Conservation (phyloP, 2,329 filamentous ascomycete species). For the Balansia obtecta region DNA sequence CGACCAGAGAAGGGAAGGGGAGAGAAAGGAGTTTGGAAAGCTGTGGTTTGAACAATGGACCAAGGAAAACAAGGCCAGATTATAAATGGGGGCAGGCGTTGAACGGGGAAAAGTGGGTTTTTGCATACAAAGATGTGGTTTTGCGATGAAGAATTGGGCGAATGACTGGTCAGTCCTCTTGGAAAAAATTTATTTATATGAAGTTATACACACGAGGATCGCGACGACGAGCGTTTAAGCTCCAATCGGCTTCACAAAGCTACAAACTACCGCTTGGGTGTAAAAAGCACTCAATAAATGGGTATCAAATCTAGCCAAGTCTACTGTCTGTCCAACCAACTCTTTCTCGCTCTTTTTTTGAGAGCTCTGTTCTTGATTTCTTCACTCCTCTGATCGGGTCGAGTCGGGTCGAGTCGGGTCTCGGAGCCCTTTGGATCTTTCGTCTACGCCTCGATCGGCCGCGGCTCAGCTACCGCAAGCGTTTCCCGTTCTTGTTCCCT, state of each 20-base stretch:
- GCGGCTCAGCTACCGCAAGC: conserved; percentile 10
- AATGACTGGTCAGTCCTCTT: neutral
- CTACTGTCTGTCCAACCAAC: conserved; percentile 4
- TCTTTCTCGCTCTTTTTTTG: neutral
- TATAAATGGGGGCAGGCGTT: conserved; percentile 13
- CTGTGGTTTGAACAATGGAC: conserved; percentile 38
- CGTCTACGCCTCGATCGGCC: conserved; percentile 9
- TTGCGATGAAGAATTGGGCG: neutral
- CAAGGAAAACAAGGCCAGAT: conserved; percentile 27
- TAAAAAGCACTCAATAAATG: conserved; percentile 1
- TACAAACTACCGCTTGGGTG: neutral
- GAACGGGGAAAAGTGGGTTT: neutral
- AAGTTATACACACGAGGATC: too few species aligned
- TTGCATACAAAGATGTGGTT: neutral
- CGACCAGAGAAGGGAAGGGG: conserved; percentile 25
- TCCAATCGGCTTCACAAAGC: neutral
- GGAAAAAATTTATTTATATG: too few species aligned
- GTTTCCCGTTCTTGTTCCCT: conserved; percentile 5
- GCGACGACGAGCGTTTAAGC: too few species aligned
- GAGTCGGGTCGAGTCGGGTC: too few species aligned
- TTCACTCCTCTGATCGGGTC: too few species aligned
- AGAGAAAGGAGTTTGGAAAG: conserved; percentile 29
- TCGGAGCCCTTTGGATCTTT: too few species aligned
- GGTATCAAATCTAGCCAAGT: conserved; percentile 13
- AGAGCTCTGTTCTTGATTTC: conserved; percentile 3